Base-by-base conservation (phyloP, 2,329 filamentous ascomycete species). In the Paecilomyces niveus region DNA sequence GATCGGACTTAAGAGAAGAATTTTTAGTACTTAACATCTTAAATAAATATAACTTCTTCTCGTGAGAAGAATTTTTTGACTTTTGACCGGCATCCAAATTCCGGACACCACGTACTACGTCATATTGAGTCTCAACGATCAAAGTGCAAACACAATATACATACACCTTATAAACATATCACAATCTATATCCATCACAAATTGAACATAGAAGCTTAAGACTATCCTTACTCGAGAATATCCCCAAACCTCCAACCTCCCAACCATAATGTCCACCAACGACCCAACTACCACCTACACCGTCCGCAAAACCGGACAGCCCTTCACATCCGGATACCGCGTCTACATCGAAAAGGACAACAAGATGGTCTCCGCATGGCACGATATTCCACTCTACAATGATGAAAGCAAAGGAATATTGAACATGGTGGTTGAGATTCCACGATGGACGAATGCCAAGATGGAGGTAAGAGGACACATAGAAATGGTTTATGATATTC, bases 341-440 rank as follows among this genome's bases (percentile, higher is more conserved):
- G 85, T 95, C 78, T 96, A 88, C 84, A 85, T 95, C 74, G 90
- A 94, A 83, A 89, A 92, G 81, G 88, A 94, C 86, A 90, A 90
- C 79, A 80, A 88, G 63, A 87, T 88, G 68, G 76, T 94, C 75
- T 95, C 90, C 62, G 87, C 90, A 68, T 95, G 94, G 84, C 91
- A 96, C 82, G 91, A 95, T 76, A 89, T 96, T 67, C 90, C 91
- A 61, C 88, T 96, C 65, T 96, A 89, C 74, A 89, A 89, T 84
- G 92, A 96, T 77, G 81, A 87, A 76, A 88, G 93, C 81, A 86
- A 93, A 82, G 92, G 87, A 68, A 80, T 95, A 75, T 84, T 95
- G 71, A 95, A 95, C 86, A 96, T 95, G 91, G 75, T 96, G 64
- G 90, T 96, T 68, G 91, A 95, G 87, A 93, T 96, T 69, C 91